Evolutionary conservation across 495 filamentous ascomycete species (phyloP).

Genomic region (Penicillium simplicissimum): DNA sequence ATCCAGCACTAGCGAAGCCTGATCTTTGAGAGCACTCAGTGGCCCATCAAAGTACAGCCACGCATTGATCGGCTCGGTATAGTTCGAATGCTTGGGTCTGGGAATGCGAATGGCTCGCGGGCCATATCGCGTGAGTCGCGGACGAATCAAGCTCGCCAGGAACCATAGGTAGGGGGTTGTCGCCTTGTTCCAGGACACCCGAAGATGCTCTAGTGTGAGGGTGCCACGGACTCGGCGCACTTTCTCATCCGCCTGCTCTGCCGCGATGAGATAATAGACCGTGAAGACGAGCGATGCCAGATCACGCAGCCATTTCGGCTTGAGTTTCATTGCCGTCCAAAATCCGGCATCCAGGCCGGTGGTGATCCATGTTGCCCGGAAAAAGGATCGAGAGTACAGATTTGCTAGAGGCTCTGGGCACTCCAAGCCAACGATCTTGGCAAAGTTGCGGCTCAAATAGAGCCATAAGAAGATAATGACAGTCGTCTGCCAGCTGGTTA

Average conservation of each 20-base stretch:
- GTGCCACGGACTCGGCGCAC: constrained; percentile 85
- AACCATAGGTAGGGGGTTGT: constrained; percentile 79
- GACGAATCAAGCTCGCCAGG: constrained; percentile 68
- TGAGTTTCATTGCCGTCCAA: constrained; percentile 96
- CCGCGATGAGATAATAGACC: constrained; percentile 85
- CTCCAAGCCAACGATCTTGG: constrained; percentile 86
- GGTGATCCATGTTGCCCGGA: constrained; percentile 95
- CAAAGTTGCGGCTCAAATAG: constrained; percentile 89
- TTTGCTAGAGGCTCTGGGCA: constrained; percentile 92
- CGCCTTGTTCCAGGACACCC: constrained; percentile 93
- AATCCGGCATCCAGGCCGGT: constrained; percentile 95
- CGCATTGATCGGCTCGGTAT: constrained; percentile 77
- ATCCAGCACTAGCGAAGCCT: constrained; percentile 81
- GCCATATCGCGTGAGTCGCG: constrained; percentile 73
- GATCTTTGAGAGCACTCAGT: constrained; percentile 69
- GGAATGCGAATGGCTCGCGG: constrained; percentile 83
- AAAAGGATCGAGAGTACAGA: constrained; percentile 92
- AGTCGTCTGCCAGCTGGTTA: constrained; percentile 88
- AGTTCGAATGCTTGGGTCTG: constrained; percentile 72
- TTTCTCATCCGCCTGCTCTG: constrained; percentile 95
- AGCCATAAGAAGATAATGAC: constrained; percentile 88
- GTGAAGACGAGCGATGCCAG: constrained; percentile 79
- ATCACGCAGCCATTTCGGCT: constrained; percentile 78
- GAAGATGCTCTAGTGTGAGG: constrained; percentile 86
- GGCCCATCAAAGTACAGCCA: constrained; percentile 97